Evolutionary conservation across 2,329 filamentous ascomycete genomes (phyloP), one percentile per base, ranked within the genome.

Genomic region (Arthrobotrys pseudoclavata): DNA sequence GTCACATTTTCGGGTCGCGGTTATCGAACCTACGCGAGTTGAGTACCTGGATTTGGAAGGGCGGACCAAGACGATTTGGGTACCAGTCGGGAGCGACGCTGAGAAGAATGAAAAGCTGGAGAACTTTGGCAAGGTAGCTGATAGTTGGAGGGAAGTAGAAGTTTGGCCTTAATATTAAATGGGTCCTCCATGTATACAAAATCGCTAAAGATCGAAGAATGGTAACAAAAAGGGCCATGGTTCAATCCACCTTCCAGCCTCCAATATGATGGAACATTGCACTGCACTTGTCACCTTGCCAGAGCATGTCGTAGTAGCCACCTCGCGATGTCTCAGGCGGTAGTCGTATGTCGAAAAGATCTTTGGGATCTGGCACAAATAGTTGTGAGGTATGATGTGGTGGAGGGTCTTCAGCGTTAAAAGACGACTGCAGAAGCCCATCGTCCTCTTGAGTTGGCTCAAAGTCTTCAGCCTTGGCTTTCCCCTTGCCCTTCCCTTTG

Each of bases 11-110:
- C 85, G 95, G 63, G 92, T 97, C 0, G 92, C 97, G 3, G 90
- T 95, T 82, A 96, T 98, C 82, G 89, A 90, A 61, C 90, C 96
- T 0, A 87, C 89, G 57, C 87, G 88, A 79, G 88, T 92, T n/a
- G 90, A 92, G 82, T 85, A 86, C 79, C 83, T 79, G 15, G 48
- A 79, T 63, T 37, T 79, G 12, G 55, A 64, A 24, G 26, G 4
- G 6, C 53, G 68, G 6, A 47, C 40, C 3, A 74, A 63, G 34
- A 69, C 18, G 13, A 13, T 74, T 12, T 79, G 75, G 75, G 75
- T 79, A 18, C 62, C 37, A 2, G 69, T 69, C 53, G 75, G 75
- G 20, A 34, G 69, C 5, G 63, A 72, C 1, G 69, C 31, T 29
- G 75, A 79, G 63, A 74, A 69, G 52, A 45, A 40, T 29, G 69